phyloP scores from a whole-genome alignment of 2,329 filamentous ascomycete species.

The Ophiostoma angusticollis region DNA sequence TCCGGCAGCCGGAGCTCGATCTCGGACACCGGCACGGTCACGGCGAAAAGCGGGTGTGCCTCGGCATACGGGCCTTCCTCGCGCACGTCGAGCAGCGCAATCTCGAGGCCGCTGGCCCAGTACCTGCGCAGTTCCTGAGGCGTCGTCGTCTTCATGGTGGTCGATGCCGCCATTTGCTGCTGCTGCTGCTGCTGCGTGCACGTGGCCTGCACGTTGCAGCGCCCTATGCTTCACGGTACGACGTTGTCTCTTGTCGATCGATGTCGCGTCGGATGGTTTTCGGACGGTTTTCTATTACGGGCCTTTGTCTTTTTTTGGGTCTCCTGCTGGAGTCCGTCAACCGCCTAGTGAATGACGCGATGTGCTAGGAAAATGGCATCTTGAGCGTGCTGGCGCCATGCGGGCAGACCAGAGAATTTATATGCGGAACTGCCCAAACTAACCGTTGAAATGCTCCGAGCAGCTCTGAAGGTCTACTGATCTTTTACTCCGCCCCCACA shows the following conservation, averaged over 20 bases:
- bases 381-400: neutral
- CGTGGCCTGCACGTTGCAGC: no score
- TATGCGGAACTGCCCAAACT: no score
- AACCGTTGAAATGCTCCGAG: no score
- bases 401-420: neutral
- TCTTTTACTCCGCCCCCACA: no score
- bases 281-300: neutral
- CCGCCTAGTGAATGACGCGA: constrained; percentile 1
- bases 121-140: constrained; percentile 2
- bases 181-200: neutral
- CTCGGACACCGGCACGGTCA: constrained; percentile 6
- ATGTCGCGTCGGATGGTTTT: constrained; percentile 1
- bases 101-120: constrained; percentile 6
- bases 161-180: neutral
- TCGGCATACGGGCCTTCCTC: constrained; percentile 7
- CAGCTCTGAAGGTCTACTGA: no score
- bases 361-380: neutral
- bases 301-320: neutral
- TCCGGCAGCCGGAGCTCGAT: constrained; percentile 3
- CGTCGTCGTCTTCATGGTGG: neutral
- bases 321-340: neutral
- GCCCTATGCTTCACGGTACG: no score
- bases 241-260: no score
- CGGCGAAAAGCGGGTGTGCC: constrained; percentile 6
- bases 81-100: constrained; percentile 6